phyloP scores from a whole-genome alignment of 805 yeast species.

The Hyphopichia homilentoma region DNA sequence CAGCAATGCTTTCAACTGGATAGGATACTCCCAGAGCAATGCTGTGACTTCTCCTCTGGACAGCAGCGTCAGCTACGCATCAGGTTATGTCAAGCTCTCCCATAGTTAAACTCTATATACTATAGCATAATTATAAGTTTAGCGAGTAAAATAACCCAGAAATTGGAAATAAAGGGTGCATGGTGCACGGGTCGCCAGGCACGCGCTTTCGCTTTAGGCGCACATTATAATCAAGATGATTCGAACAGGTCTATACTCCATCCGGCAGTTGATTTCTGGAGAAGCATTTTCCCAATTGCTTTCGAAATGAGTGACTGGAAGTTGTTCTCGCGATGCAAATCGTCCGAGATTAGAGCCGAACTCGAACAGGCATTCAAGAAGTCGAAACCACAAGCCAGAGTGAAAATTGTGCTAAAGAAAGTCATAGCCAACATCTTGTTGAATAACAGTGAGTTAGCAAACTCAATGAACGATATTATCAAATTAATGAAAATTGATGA shows the following conservation, averaged over 20 bases:
- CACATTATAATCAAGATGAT: too few relatives aligned
- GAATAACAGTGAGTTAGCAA: conserved; percentile 73
- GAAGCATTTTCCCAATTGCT: too few relatives aligned
- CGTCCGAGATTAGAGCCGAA: conserved; percentile 38
- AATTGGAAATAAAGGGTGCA: too few relatives aligned
- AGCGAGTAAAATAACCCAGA: too few relatives aligned
- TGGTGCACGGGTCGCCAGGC: too few relatives aligned
- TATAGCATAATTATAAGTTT: neutral
- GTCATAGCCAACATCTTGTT: conserved; percentile 80
- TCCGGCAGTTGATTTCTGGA: too few relatives aligned
- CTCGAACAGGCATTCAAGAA: conserved; percentile 41
- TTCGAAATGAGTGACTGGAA: conserved; percentile 38
- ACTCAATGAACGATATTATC: conserved; percentile 61
- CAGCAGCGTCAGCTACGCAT: conserved; percentile 88
- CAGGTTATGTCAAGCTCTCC: conserved; percentile 54
- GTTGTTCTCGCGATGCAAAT: conserved; percentile 35
- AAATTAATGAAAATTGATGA: conserved; percentile 53
- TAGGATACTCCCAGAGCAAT: conserved; percentile 77
- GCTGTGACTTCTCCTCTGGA: conserved; percentile 46
- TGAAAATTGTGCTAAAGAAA: conserved; percentile 51
- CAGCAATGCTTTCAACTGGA: conserved; percentile 42
- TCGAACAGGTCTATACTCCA: too few relatives aligned
- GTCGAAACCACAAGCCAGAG: conserved; percentile 34
- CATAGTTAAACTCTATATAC: neutral
- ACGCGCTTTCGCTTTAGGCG: too few relatives aligned